These are phyloP conservation scores for Phymatotrichopsis omnivora DNA, from an alignment of 2,329 filamentous ascomycete species.

Conservation along the genomic window DNA sequence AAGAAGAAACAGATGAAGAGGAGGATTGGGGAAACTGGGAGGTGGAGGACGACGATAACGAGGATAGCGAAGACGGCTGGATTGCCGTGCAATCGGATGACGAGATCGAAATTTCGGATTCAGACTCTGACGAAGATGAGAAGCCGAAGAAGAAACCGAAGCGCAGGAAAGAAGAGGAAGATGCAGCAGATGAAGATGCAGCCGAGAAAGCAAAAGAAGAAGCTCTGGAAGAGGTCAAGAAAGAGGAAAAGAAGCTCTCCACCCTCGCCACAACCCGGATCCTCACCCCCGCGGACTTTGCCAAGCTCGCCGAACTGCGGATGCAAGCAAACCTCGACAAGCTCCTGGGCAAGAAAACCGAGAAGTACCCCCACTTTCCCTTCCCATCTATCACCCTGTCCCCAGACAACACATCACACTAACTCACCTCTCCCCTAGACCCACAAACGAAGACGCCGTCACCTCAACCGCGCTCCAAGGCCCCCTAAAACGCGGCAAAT, in stretches of 20 bases:
- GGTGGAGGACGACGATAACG: slow-evolving; percentile 39
- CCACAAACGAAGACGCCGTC: slow-evolving; percentile 65
- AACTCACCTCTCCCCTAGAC: slow-evolving; percentile 7
- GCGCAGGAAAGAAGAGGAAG: slow-evolving; percentile 22
- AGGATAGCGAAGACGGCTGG: slow-evolving; percentile 57
- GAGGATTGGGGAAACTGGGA: slow-evolving; percentile 52
- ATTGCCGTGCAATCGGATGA: slow-evolving; percentile 78
- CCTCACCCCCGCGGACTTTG: slow-evolving; percentile 89
- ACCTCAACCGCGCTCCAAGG: slow-evolving; percentile 89
- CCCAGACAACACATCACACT: slow-evolving; percentile 2
- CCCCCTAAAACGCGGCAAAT: slow-evolving; percentile 68
- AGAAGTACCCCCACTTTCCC: slow-evolving; percentile 8
- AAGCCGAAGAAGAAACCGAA: slow-evolving; percentile 46
- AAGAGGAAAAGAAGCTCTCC: slow-evolving; percentile 42
- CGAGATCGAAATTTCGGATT: slow-evolving; percentile 62
- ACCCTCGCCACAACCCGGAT: slow-evolving; percentile 87
- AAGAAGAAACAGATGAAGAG: slow-evolving; percentile 46
- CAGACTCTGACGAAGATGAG: slow-evolving; percentile 55
- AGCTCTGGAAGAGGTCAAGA: slow-evolving; percentile 36
- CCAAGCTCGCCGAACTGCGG: slow-evolving; percentile 83
- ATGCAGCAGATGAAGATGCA: slow-evolving; percentile 38
- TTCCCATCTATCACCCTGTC: neutral
- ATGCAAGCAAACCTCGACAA: slow-evolving; percentile 62
- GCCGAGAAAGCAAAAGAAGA: slow-evolving; percentile 39
- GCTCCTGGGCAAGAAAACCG: slow-evolving; percentile 36